phyloP scores from a whole-genome alignment of 192 early-diverging fungal species.

The Backusella psychrophila region DNA sequence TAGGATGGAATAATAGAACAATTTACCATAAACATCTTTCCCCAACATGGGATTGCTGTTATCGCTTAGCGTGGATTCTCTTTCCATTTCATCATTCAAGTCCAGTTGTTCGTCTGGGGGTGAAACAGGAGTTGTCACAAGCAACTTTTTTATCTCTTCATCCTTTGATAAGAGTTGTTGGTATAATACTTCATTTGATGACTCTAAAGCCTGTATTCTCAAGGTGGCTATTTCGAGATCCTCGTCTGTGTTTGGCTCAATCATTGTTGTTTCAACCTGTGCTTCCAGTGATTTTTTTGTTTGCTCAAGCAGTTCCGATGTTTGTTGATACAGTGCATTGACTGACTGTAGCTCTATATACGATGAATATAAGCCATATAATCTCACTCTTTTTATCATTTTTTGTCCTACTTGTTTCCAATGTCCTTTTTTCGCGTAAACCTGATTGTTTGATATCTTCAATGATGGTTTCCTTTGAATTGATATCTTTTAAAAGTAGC shows the following conservation, averaged over 20 bases:
- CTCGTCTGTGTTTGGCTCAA: neutral
- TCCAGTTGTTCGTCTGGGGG: neutral
- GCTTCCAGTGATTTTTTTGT: neutral
- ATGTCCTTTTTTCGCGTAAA: constrained; percentile 1
- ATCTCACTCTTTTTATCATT: neutral
- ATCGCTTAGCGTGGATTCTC: neutral
- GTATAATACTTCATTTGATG: neutral
- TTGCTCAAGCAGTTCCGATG: neutral
- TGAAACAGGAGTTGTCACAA: constrained; percentile 5
- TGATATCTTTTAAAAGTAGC: neutral
- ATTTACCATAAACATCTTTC: neutral
- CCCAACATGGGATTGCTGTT: neutral
- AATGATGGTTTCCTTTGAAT: neutral
- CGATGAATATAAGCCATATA: neutral
- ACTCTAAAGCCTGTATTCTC: neutral
- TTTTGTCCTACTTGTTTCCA: neutral
- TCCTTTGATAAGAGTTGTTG: constrained; percentile 1
- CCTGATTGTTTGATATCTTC: constrained; percentile 6
- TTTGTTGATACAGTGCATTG: neutral
- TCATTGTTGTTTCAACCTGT: neutral
- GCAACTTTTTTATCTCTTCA: neutral
- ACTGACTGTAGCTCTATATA: neutral
- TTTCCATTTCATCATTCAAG: constrained; percentile 6
- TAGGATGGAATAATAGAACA: neutral
- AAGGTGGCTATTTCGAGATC: too few relatives aligned